Evolutionary conservation across 352 stramenopile species (phyloP), one percentile per base, ranked within the genome.

Genomic region (Phytophthora brassicae): DNA sequence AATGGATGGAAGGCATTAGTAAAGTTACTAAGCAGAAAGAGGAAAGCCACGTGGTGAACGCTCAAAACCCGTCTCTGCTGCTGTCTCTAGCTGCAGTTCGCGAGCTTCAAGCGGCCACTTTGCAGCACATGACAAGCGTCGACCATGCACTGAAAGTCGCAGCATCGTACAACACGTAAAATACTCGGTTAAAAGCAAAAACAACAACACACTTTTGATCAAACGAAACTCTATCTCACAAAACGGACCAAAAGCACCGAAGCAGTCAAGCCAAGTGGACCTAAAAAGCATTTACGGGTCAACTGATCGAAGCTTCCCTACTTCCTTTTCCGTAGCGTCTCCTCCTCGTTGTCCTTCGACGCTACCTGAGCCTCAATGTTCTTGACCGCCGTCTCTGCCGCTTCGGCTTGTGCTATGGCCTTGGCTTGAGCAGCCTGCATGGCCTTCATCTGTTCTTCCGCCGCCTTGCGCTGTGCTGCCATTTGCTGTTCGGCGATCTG

Each of bases 401-500:
- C 68, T 39, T 71, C 55, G n/a, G 66, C 70, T 67, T 88, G 64
- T 39, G 62, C 75, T 46, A 86, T 66, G 58, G 69, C 72, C 59
- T 83, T 75, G n/a, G 72, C 71, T 33, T 84, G 77, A 13, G 75
- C 73, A 6, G 68, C 54, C 62, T 79, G 71, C 79, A 85, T 81
- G 44, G 74, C 80, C 53, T 86, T 80, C 68, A 92, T 80, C 73
- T 92, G 81, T 46, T 67, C 78, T 56, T 92, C 81, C 4, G 71
- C 74, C 29, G 72, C 76, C 72, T 92, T 92, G 43, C 81, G 76
- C 71, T 92, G 86, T 28, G 73, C 76, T 35, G 79, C 81, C 79
- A 89, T 91, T 72, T 94, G 86, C 69, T 94, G 86, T 56, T 94
- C 86, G 11, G 82, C 81, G 56, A 94, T 82, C 68, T 92, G 86